phyloP scores from a whole-genome alignment of 2,329 filamentous ascomycete species.

The Coniella lustricola region DNA sequence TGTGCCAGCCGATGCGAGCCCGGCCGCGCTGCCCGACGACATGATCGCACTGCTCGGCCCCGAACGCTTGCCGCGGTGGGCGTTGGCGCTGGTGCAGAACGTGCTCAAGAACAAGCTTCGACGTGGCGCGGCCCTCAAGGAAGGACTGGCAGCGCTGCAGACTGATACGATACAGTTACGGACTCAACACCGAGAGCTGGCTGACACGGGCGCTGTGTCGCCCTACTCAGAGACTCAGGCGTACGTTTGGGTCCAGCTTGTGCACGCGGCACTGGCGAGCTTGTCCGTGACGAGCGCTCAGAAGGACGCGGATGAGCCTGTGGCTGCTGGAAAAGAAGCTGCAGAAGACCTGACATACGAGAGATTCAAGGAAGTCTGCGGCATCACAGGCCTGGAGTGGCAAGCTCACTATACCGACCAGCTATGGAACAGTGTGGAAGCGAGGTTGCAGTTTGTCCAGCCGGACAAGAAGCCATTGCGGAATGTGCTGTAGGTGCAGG shows the following conservation, averaged over 20 bases:
- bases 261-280: slow-evolving; percentile 19
- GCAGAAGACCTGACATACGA: not conserved
- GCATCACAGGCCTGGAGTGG: slow-evolving; percentile 23
- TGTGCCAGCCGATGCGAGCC: not conserved
- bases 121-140: slow-evolving; percentile 22
- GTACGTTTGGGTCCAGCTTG: slow-evolving; percentile 27
- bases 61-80: slow-evolving; percentile 24
- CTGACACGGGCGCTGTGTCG: slow-evolving; percentile 2
- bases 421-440: slow-evolving; percentile 22
- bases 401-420: slow-evolving; percentile 20
- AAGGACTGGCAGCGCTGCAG: slow-evolving; percentile 21
- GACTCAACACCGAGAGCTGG: slow-evolving; percentile 8
- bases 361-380: slow-evolving; percentile 21
- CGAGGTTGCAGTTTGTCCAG: slow-evolving; percentile 21
- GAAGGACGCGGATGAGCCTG: not conserved
- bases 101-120: slow-evolving; percentile 16
- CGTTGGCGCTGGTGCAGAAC: slow-evolving; percentile 25
- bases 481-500: not conserved
- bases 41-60: not conserved
- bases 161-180: slow-evolving; percentile 22
- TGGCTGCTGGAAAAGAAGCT: not conserved
- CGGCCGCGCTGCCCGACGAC: not conserved
- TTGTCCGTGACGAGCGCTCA: not conserved
- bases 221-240: slow-evolving; percentile 28
- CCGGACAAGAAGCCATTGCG: slow-evolving; percentile 1